A percentile compares a stretch with the other conserved stretches of the same genome.
Evolutionary conservation across 176 grass and related monocot genomes (phyloP).

Genomic region (Carex kokanica): DNA sequence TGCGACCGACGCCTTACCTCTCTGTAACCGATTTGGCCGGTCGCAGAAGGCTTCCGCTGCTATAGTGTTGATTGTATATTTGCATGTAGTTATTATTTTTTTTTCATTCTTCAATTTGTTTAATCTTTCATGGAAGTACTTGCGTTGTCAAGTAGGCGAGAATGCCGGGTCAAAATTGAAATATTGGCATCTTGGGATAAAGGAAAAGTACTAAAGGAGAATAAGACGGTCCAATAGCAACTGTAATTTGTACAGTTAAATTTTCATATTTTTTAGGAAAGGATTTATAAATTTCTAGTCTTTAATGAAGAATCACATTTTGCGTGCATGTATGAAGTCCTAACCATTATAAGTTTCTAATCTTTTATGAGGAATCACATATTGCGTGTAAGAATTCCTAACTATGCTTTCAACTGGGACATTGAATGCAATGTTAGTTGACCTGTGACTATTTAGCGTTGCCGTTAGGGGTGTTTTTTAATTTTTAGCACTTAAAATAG

Average conservation of each 20-base stretch:
- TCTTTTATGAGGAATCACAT: not conserved
- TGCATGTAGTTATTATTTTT: not conserved
- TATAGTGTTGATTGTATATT: conserved; percentile 6
- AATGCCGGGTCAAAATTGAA: not conserved
- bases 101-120: not conserved
- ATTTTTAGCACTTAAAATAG: too few species aligned
- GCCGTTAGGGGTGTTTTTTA: too few species aligned
- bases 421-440: too few species aligned
- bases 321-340: not conserved
- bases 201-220: not conserved
- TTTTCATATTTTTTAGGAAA: not conserved
- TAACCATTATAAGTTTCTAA: not conserved
- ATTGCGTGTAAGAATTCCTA: not conserved
- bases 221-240: not conserved
- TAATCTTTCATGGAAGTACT: conserved; percentile 2
- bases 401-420: not conserved
- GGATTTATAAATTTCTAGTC: not conserved
- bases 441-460: too few species aligned
- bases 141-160: not conserved
- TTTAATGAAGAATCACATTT: not conserved
- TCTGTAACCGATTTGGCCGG: too few species aligned
- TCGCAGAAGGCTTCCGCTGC: too few species aligned
- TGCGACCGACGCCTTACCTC: too few species aligned
- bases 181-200: not conserved
- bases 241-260: not conserved